Evolutionary conservation across 768 basidiomycete genomes (phyloP).

Genomic region (Gyrodon lividus): DNA sequence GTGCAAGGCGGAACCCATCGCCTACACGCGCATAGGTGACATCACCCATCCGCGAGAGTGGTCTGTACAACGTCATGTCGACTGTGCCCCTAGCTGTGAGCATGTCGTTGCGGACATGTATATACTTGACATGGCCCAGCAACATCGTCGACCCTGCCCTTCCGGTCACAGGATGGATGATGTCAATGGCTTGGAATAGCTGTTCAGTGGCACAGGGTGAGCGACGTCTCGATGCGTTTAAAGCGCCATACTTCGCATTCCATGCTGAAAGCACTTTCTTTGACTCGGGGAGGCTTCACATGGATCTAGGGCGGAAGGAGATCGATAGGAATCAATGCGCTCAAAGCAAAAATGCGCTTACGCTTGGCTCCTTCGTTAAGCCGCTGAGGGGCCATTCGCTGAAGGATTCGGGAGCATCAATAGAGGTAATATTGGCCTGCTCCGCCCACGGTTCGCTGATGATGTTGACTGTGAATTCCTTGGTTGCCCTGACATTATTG

Average conservation of each 20-base stretch:
- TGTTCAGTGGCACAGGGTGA: background rate
- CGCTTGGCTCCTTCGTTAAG: constrained; percentile 28
- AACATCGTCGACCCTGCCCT: constrained; percentile 27
- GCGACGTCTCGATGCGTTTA: background rate
- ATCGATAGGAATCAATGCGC: too few relatives aligned
- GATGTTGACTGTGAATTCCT: constrained; percentile 51
- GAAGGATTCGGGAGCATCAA: constrained; percentile 37
- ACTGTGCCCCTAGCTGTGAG: constrained; percentile 36
- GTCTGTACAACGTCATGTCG: constrained; percentile 36
- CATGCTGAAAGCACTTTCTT: constrained; percentile 49
- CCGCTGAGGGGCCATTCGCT: constrained; percentile 43
- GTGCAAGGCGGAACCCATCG: constrained; percentile 27
- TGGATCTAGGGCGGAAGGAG: constrained; percentile 24
- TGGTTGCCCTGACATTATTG: constrained; percentile 43
- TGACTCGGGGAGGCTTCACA: constrained; percentile 41
- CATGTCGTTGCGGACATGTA: constrained; percentile 44
- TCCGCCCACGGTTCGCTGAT: constrained; percentile 50
- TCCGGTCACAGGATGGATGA: constrained; percentile 33
- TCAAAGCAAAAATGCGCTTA: too few relatives aligned
- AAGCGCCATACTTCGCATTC: constrained; percentile 38
- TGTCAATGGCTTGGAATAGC: constrained; percentile 31
- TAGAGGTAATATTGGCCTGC: constrained; percentile 36
- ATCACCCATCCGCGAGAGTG: constrained; percentile 40
- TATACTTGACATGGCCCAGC: constrained; percentile 40
- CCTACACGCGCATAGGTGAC: constrained; percentile 35